Percentiles rank a stretch among this genome's conserved stretches.
These are phyloP conservation scores for Escallonia herrerae DNA, from an alignment of 129 eudicot species.

Conservation along the genomic window DNA sequence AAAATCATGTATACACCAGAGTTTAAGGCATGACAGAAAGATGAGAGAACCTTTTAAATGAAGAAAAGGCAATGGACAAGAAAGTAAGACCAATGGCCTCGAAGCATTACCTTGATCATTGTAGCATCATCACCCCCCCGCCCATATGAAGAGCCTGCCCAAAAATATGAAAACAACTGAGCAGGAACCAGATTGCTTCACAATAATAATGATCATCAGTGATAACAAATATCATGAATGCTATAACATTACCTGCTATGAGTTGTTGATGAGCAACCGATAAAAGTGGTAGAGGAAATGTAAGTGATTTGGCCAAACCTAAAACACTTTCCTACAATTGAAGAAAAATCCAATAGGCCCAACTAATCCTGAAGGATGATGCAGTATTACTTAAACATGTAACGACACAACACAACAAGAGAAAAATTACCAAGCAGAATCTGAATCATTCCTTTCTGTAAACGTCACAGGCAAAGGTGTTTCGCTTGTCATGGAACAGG, in stretches of 20 bases:
- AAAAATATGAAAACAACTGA: conserved; percentile 15
- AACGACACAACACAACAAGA: not conserved
- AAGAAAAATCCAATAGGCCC: conserved; percentile 1
- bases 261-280: conserved; percentile 94
- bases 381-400: not conserved
- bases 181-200: conserved; percentile 4
- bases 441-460: too few species aligned
- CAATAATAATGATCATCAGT: not conserved
- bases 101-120: conserved; percentile 46
- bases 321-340: conserved; percentile 57
- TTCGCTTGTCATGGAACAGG: too few species aligned
- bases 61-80: too few species aligned
- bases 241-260: conserved; percentile 53
- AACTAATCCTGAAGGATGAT: not conserved
- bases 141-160: conserved; percentile 52
- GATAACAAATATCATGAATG: conserved; percentile 4
- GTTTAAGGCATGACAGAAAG: not conserved
- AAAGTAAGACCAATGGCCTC: not conserved
- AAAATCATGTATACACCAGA: conserved; percentile 10
- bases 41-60: too few species aligned
- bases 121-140: conserved; percentile 45
- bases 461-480: too few species aligned
- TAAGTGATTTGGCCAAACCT: conserved; percentile 72
- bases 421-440: too few species aligned
- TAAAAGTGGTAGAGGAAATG: conserved; percentile 85